Evolutionary conservation across 2,329 filamentous ascomycete species (phyloP), one percentile per base, ranked within the genome.

Genomic region (Monosporascus sp.): DNA sequence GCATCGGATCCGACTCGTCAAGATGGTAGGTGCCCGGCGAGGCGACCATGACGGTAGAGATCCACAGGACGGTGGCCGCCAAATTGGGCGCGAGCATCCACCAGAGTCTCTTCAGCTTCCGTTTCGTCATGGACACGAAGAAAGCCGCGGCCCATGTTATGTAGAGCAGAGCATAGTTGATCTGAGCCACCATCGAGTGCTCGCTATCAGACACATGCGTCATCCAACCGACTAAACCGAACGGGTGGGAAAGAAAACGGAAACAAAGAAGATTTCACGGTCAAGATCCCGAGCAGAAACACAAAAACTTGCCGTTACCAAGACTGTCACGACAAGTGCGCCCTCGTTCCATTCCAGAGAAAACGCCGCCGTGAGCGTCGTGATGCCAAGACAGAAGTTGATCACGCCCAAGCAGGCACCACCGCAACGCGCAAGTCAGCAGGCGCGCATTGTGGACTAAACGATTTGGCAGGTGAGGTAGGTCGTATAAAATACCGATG

Each of bases 1-100:
- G 38, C 17, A 20, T 41, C 7, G 17, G 38, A 11, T 41, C 38
- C 17, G 9, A 5, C 17, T 4, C 3, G 17, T 18, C 38, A 11
- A 18, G 38, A 5, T 18, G 38, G 14, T 14, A 35, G 31, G 31
- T 35, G 9, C 11, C 11, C 17, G 9, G 38, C 38, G 7, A 8
- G 38, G 5, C 17, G 38, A 18, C 17, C 17, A 9, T 8, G 17
- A 11, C 9, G 7, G 38, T 9, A 20, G 7, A 11, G 9, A 18
- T 20, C 6, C 17, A 41, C 17, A 41, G 7, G 38, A n/a, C 17
- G 20, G 14, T 22, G 20, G 20, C 20, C 7, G 22, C 9, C 20
- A 22, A 7, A 22, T 74, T 74, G 20, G 20, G 44, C 44, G 22
- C 44, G 44, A 47, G 44, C 44, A 47, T 18, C 44, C 44, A 47